Evolutionary conservation across 148 eudicot species (phyloP).

Genomic region (Rhododendron ferrugineum): DNA sequence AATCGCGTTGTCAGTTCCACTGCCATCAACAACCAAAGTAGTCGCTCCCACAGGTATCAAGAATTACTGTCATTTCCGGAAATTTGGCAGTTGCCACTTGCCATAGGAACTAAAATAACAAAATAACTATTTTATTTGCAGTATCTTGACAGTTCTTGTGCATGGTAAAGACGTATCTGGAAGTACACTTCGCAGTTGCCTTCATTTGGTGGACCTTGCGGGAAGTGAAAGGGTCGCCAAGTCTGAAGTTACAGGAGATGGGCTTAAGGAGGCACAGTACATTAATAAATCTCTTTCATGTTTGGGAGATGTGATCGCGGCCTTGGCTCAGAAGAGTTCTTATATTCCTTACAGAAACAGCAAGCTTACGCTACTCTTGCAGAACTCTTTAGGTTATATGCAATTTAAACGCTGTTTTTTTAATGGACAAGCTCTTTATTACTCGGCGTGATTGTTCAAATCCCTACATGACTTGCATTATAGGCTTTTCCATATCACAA

Average conservation of each 20-base stretch:
- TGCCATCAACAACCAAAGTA: constrained; percentile 39
- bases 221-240: constrained; percentile 58
- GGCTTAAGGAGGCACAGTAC: constrained; percentile 45
- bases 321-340: constrained; percentile 78
- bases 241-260: constrained; percentile 51
- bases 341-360: constrained; percentile 68
- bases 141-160: constrained; percentile 69
- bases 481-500: background rate
- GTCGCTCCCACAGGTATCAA: constrained; percentile 69
- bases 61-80: background rate
- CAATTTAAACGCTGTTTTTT: background rate
- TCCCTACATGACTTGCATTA: background rate
- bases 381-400: constrained; percentile 70
- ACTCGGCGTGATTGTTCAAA: background rate
- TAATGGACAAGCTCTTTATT: background rate
- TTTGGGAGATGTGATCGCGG: constrained; percentile 78
- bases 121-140: constrained; percentile 17
- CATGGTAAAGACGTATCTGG: constrained; percentile 77
- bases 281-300: constrained; percentile 74
- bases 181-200: constrained; percentile 51
- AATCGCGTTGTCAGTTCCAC: constrained; percentile 42
- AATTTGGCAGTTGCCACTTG: background rate
- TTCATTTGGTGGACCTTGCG: constrained; percentile 88
- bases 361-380: constrained; percentile 75
- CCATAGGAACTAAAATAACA: background rate